Evolutionary conservation across 345 rosid species (phyloP).

Genomic region (Gossypium mustelinum): DNA sequence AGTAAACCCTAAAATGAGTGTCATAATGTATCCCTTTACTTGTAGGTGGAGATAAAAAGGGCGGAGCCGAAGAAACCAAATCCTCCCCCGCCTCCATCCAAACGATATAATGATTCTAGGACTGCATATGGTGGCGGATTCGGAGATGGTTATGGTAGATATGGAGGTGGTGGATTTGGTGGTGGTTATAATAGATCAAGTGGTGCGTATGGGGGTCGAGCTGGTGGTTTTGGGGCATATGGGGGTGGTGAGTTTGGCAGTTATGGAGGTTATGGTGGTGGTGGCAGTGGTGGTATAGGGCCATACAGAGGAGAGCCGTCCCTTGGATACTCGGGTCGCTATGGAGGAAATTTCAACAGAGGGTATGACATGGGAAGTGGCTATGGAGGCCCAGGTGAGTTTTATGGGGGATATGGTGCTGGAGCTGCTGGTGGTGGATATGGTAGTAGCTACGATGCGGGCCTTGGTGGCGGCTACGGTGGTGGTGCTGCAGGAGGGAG

Average conservation of each 20-base stretch:
- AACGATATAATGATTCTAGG: conserved; percentile 57
- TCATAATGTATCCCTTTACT: conserved; percentile 12
- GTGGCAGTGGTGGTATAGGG: conserved; percentile 47
- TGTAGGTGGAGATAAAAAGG: conserved; percentile 94
- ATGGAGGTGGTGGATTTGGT: conserved; percentile 47
- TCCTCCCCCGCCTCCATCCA: conserved; percentile 55
- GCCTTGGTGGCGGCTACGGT: conserved; percentile 35
- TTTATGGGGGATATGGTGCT: conserved; percentile 55
- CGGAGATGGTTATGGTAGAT: conserved; percentile 57
- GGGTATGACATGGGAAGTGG: conserved; percentile 64
- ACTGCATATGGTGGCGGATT: conserved; percentile 52
- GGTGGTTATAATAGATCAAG: conserved; percentile 4
- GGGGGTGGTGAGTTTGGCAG: conserved; percentile 51
- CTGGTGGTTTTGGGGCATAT: conserved; percentile 4
- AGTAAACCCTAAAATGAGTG: conserved; percentile 6
- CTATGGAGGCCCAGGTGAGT: conserved; percentile 54
- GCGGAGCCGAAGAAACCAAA: conserved; percentile 98
- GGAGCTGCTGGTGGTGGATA: conserved; percentile 39
- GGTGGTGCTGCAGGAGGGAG: conserved; percentile 33
- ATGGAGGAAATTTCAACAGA: conserved; percentile 64
- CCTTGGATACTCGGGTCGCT: conserved; percentile 69
- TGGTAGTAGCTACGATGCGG: conserved; percentile 39
- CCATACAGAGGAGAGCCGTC: conserved; percentile 75
- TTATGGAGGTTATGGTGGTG: conserved; percentile 52
- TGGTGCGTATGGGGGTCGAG: neutral